A percentile compares a stretch with the other conserved stretches of the same genome.
Conservation (phyloP, 306 rosid species). For the Purshia tridentata region DNA sequence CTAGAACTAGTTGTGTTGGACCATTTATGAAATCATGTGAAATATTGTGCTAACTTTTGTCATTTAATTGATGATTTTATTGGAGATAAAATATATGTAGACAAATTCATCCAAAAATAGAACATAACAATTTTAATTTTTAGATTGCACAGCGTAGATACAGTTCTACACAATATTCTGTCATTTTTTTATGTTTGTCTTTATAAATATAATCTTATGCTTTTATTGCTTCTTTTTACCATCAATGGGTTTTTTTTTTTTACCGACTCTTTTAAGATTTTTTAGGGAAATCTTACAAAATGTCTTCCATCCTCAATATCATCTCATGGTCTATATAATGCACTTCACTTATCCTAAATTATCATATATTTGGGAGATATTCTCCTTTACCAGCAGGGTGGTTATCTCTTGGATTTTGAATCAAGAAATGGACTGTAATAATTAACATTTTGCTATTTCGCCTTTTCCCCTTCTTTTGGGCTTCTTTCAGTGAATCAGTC, state of each 20-base stretch:
- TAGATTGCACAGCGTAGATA: background rate
- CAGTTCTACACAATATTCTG: background rate
- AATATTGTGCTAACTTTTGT: background rate
- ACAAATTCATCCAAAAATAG: background rate
- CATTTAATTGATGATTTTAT: slow-evolving; percentile 6
- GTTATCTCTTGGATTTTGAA: background rate
- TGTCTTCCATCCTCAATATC: background rate
- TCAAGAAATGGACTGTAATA: background rate
- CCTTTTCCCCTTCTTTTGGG: slow-evolving; percentile 17
- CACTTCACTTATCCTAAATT: slow-evolving; percentile 5
- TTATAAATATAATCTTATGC: background rate
- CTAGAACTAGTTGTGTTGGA: background rate
- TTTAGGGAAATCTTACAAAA: background rate
- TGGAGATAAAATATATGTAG: background rate
- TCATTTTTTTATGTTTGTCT: background rate
- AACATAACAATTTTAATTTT: background rate
- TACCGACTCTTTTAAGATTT: background rate
- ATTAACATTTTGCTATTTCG: slow-evolving; percentile 14
- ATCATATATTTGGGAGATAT: background rate
- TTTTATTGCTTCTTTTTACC: background rate
- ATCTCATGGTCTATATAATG: background rate
- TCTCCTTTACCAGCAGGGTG: background rate
- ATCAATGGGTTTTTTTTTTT: background rate
- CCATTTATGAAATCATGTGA: background rate
- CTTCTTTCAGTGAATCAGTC: slow-evolving; percentile 68